Base-by-base conservation (phyloP, 441 rosid genomes). In the Bruguiera hainesii region DNA sequence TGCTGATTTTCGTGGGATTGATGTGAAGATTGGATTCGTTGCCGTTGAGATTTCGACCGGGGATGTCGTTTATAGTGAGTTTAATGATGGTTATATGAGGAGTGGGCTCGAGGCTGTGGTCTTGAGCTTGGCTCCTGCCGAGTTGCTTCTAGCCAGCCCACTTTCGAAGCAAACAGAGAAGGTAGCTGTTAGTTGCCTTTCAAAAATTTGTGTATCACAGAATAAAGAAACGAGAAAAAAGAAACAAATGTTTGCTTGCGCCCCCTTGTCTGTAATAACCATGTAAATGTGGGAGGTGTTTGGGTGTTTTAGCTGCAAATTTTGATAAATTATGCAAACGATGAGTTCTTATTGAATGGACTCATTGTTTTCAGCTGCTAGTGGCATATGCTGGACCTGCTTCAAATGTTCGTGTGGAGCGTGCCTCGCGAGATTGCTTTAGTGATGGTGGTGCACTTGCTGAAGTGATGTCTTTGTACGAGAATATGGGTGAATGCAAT, bases 1-100 rank as follows among this genome's bases (percentile, higher is more conserved):
- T 25, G 31, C 25, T 23, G 82, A 71, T 60, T 39, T 23, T 13
- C 48, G 60, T 57, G 76, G 53, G 50, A 4, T 39, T 35, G 94
- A 86, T 72, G 87, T 79, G 76, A 88, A 80, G 74, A 71, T 91
- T 71, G 98, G 96, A 19, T 50, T 91, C 69, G 96, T 89, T 66
- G 96, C 84, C 2, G 93, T 94, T 66, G 98, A 94, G 78, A 81
- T 91, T 73, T 94, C 98, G 0, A 91, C 97, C 1, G 96, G 97
- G 51, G 96, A 91, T 78, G 93, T 91, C 72, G 83, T 89, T 73
- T 80, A 83, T 74, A 96, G 90, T 37, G 97, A 89, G 77, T 87
- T 89, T 53, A 76, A 78, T 76, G 97, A 91, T 67, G 84, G 79
- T 64, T 67, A 86, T 31, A 63, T 87, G 85, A 88, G 99, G 78